Conservation (phyloP, 768 basidiomycete genomes). For the Xerocomellus intermedius region DNA sequence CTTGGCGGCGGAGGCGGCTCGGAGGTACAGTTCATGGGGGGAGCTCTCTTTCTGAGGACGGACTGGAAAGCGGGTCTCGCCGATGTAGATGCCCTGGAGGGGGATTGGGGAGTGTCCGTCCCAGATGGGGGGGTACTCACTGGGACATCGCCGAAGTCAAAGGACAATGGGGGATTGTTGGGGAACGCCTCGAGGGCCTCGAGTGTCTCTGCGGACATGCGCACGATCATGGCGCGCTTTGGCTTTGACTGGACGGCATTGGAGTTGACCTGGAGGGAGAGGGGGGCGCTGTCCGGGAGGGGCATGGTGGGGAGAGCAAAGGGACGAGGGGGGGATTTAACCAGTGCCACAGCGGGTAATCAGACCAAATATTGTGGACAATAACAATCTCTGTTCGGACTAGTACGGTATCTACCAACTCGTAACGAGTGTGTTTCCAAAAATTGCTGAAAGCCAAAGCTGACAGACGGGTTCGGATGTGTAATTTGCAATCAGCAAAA, state of each 20-base stretch:
- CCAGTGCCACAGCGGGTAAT: too few relatives aligned
- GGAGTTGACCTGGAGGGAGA: slow-evolving; percentile 59
- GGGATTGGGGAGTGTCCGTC: background rate
- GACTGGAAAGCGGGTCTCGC: slow-evolving; percentile 63
- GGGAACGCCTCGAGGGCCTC: slow-evolving; percentile 58
- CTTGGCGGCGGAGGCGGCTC: slow-evolving; percentile 55
- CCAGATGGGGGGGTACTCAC: slow-evolving; percentile 43
- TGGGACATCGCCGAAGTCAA: slow-evolving; percentile 61
- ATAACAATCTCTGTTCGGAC: too few relatives aligned
- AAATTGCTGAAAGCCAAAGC: slow-evolving; percentile 91
- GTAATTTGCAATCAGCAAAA: slow-evolving; percentile 97
- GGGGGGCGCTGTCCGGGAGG: slow-evolving; percentile 51
- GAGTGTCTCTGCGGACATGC: slow-evolving; percentile 70
- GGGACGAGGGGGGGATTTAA: background rate
- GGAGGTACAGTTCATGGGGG: slow-evolving; percentile 72
- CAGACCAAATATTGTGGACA: too few relatives aligned
- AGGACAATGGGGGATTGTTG: slow-evolving; percentile 47
- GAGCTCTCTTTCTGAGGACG: slow-evolving; percentile 49
- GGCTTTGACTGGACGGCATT: slow-evolving; percentile 55
- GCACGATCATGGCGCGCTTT: slow-evolving; percentile 74
- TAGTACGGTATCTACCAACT: background rate
- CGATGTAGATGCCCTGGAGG: slow-evolving; percentile 62
- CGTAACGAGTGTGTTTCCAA: slow-evolving; percentile 52
- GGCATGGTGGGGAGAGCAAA: slow-evolving; percentile 50
- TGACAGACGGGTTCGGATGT: slow-evolving; percentile 92